Evolutionary conservation across 768 basidiomycete genomes (phyloP).

Genomic region (Trametes elegans): DNA sequence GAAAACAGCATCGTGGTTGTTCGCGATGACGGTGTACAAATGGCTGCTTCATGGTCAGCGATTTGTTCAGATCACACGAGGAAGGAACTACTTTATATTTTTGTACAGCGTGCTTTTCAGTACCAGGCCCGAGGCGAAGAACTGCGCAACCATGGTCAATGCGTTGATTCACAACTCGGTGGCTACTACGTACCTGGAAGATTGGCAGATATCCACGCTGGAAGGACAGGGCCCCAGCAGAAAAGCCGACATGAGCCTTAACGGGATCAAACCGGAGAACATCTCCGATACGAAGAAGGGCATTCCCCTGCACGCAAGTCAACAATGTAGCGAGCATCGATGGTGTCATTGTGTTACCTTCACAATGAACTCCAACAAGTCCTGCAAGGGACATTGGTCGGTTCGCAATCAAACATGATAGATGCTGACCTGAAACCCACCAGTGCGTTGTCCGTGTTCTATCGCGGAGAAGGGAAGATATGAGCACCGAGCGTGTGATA

Average conservation of each 20-base stretch:
- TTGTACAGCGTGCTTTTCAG: slow-evolving; percentile 53
- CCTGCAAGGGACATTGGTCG: slow-evolving; percentile 23
- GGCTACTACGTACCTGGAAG: slow-evolving; percentile 40
- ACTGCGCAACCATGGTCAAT: slow-evolving; percentile 28
- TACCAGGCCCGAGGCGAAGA: slow-evolving; percentile 57
- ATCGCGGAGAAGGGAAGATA: not conserved
- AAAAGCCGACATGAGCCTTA: slow-evolving; percentile 33
- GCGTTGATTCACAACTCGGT: not conserved
- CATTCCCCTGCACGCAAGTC: slow-evolving; percentile 42
- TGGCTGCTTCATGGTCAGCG: slow-evolving; percentile 1
- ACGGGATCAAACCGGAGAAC: slow-evolving; percentile 47
- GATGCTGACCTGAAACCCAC: slow-evolving; percentile 31
- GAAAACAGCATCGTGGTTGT: slow-evolving; percentile 38
- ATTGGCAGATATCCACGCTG: slow-evolving; percentile 55
- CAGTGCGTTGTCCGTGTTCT: slow-evolving; percentile 50
- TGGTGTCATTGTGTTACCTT: slow-evolving; percentile 29
- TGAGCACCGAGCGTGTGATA: not conserved
- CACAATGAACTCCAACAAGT: slow-evolving; percentile 37
- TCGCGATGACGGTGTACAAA: slow-evolving; percentile 16
- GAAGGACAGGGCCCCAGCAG: slow-evolving; percentile 46
- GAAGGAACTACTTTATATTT: slow-evolving; percentile 46
- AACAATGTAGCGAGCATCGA: not conserved
- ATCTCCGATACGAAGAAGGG: slow-evolving; percentile 48
- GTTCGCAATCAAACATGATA: slow-evolving; percentile 1
- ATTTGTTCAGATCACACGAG: not conserved